phyloP scores from a whole-genome alignment of 2,329 filamentous ascomycete genomes.

The Neospermospora avenae region DNA sequence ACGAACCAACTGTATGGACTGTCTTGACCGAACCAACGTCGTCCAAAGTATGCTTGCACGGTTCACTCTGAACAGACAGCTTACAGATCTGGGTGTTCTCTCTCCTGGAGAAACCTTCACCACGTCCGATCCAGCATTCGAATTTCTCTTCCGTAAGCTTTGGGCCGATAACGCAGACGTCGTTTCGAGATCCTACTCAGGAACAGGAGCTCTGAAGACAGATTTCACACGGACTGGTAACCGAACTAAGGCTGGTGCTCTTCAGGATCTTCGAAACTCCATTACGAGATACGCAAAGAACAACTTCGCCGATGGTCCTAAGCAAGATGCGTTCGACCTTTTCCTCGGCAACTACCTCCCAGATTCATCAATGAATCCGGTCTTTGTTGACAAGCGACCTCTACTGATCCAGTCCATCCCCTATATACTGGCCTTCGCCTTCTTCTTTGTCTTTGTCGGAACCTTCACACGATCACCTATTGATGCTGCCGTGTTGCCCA shows the following conservation, averaged over 20 bases:
- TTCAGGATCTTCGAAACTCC: slow-evolving; percentile 86
- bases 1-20: slow-evolving; percentile 99
- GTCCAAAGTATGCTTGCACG: slow-evolving; percentile 96
- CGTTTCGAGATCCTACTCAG: slow-evolving; percentile 88
- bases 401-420: slow-evolving; percentile 90
- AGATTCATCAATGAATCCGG: slow-evolving; percentile 63
- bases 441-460: slow-evolving; percentile 78
- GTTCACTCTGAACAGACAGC: slow-evolving; percentile 83
- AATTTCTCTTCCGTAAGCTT: slow-evolving; percentile 89
- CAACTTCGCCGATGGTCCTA: slow-evolving; percentile 90
- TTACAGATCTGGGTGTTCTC: slow-evolving; percentile 80
- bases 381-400: slow-evolving; percentile 83
- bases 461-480: slow-evolving; percentile 69
- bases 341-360: slow-evolving; percentile 87
- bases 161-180: slow-evolving; percentile 99
- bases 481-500: slow-evolving; percentile 72
- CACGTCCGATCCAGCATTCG: slow-evolving; percentile 74
- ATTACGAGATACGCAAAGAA: slow-evolving; percentile 87
- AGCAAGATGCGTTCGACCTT: slow-evolving; percentile 93
- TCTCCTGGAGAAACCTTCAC: slow-evolving; percentile 72
- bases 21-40: slow-evolving; percentile 94
- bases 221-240: slow-evolving; percentile 94
- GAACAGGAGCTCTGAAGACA: slow-evolving; percentile 95
- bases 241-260: slow-evolving; percentile 77
- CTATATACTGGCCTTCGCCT: slow-evolving; percentile 72